Evolutionary conservation across 192 early-diverging fungal genomes (phyloP).

Genomic region (Chytriomyces sp.): DNA sequence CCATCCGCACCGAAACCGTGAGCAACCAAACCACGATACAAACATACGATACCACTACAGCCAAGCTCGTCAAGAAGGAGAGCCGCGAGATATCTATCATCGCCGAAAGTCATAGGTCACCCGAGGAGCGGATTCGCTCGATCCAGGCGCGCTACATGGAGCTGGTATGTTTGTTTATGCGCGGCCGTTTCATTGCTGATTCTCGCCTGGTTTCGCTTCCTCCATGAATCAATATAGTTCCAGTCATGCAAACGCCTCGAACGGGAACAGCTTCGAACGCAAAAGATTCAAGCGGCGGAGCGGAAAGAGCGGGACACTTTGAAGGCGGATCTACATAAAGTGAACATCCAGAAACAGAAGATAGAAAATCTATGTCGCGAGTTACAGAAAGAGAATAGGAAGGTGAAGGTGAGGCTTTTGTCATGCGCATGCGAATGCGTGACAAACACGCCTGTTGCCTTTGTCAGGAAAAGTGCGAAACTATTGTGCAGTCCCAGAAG

Average conservation of each 20-base stretch:
- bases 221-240: conserved; percentile 39
- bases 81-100: conserved; percentile 55
- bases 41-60: conserved; percentile 29
- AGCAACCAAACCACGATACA: not conserved
- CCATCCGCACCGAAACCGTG: not conserved
- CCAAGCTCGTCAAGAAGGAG: conserved; percentile 61
- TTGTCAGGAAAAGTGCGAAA: conserved; percentile 52
- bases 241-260: conserved; percentile 62
- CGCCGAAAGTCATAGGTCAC: conserved; percentile 43
- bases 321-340: conserved; percentile 35
- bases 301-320: conserved; percentile 55
- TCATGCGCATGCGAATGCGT: conserved; percentile 18
- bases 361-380: conserved; percentile 63
- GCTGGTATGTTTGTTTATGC: conserved; percentile 44
- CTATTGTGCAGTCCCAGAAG: conserved; percentile 49
- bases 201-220: not conserved
- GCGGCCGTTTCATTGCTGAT: not conserved
- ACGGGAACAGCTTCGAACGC: conserved; percentile 49
- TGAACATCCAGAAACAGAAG: conserved; percentile 50
- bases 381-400: conserved; percentile 59
- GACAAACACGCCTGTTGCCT: not conserved
- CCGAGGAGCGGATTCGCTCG: conserved; percentile 48
- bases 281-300: conserved; percentile 48
- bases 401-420: conserved; percentile 48
- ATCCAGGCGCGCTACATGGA: conserved; percentile 63